Percentiles rank a stretch among this genome's conserved stretches.
Evolutionary conservation across 2,329 filamentous ascomycete species (phyloP).

Genomic region (Aspergillus fijiensis): DNA sequence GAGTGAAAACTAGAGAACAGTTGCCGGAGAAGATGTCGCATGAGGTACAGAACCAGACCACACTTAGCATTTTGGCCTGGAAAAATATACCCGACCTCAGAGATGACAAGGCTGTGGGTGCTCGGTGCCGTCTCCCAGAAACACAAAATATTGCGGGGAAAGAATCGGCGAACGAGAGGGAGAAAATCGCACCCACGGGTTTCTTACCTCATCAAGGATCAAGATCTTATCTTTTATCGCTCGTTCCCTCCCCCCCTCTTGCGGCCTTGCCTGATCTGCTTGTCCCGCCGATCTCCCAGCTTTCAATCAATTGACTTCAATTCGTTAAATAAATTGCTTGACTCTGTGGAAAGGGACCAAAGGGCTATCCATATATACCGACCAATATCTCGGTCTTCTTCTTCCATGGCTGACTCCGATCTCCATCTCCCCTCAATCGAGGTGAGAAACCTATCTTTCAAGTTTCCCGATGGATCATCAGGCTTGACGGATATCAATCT

Average conservation of each 20-base stretch:
- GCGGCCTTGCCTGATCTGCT: too few relatives aligned
- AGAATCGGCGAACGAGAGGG: background rate
- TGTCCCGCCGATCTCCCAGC: too few relatives aligned
- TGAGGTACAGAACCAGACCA: slow-evolving; percentile 13
- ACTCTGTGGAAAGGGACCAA: too few relatives aligned
- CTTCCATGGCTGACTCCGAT: slow-evolving; percentile 22
- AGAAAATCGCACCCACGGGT: too few relatives aligned
- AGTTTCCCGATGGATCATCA: slow-evolving; percentile 79
- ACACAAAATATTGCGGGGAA: background rate
- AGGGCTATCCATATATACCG: too few relatives aligned
- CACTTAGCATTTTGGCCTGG: slow-evolving; percentile 14
- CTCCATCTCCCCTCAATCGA: slow-evolving; percentile 57
- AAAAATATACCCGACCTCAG: slow-evolving; percentile 1
- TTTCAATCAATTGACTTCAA: too few relatives aligned
- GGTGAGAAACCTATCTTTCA: slow-evolving; percentile 77
- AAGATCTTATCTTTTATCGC: too few relatives aligned
- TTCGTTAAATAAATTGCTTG: too few relatives aligned
- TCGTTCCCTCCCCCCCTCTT: too few relatives aligned
- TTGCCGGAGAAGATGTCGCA: slow-evolving; percentile 29
- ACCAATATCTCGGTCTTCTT: background rate
- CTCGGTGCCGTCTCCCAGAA: background rate
- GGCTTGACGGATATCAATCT: slow-evolving; percentile 74
- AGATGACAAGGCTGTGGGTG: background rate
- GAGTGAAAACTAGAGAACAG: slow-evolving; percentile 18
- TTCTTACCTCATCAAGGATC: background rate